Conservation (phyloP, 2,329 filamentous ascomycete genomes). For the Colletotrichum siamense region DNA sequence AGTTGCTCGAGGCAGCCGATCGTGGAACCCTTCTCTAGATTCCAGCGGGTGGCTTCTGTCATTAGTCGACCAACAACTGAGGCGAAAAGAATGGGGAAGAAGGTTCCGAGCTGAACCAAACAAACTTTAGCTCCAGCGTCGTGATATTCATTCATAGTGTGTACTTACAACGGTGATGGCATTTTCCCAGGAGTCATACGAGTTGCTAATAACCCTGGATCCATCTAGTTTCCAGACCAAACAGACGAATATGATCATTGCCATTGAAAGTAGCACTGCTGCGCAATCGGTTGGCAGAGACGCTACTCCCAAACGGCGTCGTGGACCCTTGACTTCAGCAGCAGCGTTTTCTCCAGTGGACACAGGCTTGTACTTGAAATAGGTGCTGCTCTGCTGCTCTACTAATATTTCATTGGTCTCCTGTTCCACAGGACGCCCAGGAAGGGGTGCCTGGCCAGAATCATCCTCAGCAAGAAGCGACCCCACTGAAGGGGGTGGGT, state of each 20-base stretch:
- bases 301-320: neutral
- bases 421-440: neutral
- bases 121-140: fast-evolving
- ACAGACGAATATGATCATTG: neutral
- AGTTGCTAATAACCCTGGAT: neutral
- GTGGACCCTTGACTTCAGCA: neutral
- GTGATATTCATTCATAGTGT: neutral
- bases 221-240: neutral
- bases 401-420: fast-evolving
- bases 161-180: neutral
- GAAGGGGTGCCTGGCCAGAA: neutral
- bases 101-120: neutral
- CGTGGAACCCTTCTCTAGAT: neutral
- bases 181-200: neutral
- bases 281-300: neutral
- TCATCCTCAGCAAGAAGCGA: neutral
- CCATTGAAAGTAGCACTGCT: neutral
- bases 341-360: neutral
- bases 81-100: neutral
- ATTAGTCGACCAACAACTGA: neutral
- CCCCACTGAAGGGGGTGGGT: fast-evolving
- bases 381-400: neutral
- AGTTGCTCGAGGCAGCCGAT: neutral
- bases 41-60: neutral
- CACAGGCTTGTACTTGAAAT: fast-evolving